Evolutionary conservation across 768 basidiomycete species (phyloP).

Genomic region (Tephrocybe sp.): DNA sequence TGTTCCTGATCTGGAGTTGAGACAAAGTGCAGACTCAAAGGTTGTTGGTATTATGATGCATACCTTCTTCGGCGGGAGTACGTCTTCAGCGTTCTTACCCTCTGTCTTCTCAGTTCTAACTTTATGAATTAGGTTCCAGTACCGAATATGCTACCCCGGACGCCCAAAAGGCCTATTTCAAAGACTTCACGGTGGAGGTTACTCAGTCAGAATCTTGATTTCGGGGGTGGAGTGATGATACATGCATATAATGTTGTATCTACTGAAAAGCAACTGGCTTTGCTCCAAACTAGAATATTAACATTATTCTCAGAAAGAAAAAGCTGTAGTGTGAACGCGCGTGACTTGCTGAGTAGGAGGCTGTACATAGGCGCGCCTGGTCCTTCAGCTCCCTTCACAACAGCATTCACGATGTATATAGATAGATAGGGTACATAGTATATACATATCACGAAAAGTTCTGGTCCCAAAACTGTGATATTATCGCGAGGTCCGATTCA

Average conservation of each 20-base stretch:
- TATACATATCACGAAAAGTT: constrained; percentile 8
- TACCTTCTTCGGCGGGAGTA: constrained; percentile 22
- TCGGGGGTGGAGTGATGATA: background rate
- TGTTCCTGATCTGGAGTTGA: constrained; percentile 6
- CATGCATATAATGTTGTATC: background rate
- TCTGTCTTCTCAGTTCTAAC: background rate
- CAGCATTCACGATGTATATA: too few relatives aligned
- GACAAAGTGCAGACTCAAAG: background rate
- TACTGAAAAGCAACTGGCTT: too few relatives aligned
- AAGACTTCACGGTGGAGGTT: constrained; percentile 1
- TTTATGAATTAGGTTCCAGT: constrained; percentile 2
- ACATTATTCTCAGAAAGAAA: too few relatives aligned
- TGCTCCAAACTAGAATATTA: too few relatives aligned
- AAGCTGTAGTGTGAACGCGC: too few relatives aligned
- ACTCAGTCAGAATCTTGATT: background rate
- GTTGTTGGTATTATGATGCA: constrained; percentile 26
- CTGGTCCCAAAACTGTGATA: constrained; percentile 18
- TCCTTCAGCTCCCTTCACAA: too few relatives aligned
- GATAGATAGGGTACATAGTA: too few relatives aligned
- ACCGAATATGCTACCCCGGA: constrained; percentile 2
- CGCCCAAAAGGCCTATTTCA: constrained; percentile 10
- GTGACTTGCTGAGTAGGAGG: too few relatives aligned
- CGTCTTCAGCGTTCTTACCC: background rate
- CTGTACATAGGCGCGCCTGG: too few relatives aligned
- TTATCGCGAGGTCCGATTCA: constrained; percentile 16